Evolutionary conservation across 2,329 filamentous ascomycete species (phyloP), one percentile per base, ranked within the genome.

Genomic region (Rutstroemia sp.): DNA sequence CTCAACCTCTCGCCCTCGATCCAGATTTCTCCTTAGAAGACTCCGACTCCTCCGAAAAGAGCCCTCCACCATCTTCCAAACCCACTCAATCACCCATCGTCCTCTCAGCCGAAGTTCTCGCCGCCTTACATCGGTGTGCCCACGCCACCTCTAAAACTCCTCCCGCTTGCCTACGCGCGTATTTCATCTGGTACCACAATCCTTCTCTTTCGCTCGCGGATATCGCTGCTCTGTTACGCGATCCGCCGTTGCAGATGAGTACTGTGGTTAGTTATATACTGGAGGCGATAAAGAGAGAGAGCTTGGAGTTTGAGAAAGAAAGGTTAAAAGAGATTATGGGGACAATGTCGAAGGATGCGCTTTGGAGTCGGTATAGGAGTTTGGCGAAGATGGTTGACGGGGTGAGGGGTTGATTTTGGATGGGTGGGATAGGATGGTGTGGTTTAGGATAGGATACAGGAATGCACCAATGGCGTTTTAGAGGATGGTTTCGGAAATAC

Each of bases 191-290:
- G 86, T 73, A 83, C 54, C 60, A 70, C 4, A 76, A 82, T 56
- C 68, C 75, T 7, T 71, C 74, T 12, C 71, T 87, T 17, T 61
- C 67, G 0, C 73, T 83, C 0, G 64, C 70, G 0, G 70, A 73
- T 1, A 72, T 87, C 16, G 82, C 82, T 2, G 69, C 65, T 2
- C 60, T 87, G 1, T 70, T 87, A n/a, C 75, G 84, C 2, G 72
- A 81, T 9, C 83, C 83, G 14, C 83, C 86, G 44, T 67, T 89
- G 2, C 73, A 78, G 59, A 72, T 69, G 0, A 69, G 64, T 14
- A 87, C 83, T 0, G 81, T 88, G 1, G 72, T 75, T 1, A 69
- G 65, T 0, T 87, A 88, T 62, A 79, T 89, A 8, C 67, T 86
- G 2, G 73, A 79, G 8, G 78, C 78, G 0, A 70, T 88, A 23